Evolutionary conservation across 2,329 filamentous ascomycete genomes (phyloP).

Genomic region (Scopulariopsis brevicaulis): DNA sequence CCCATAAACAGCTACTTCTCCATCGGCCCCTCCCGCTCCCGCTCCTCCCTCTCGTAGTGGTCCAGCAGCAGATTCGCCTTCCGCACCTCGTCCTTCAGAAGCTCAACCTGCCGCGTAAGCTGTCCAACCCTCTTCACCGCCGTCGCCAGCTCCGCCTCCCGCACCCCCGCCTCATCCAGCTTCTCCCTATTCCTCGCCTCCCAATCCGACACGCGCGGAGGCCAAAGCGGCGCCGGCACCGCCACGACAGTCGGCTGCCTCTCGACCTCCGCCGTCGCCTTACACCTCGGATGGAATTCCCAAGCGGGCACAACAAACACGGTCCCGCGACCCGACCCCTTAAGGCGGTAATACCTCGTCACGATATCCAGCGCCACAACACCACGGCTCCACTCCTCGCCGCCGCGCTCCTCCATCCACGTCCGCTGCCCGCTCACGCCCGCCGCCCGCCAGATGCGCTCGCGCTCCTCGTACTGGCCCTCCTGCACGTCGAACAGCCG

Average conservation of each 20-base stretch:
- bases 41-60: conserved; percentile 4
- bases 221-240: conserved; percentile 16
- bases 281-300: conserved; percentile 30
- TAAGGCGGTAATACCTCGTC: conserved; percentile 41
- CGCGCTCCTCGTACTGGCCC: conserved; percentile 21
- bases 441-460: conserved; percentile 19
- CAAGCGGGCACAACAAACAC: conserved; percentile 42
- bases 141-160: conserved; percentile 9
- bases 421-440: conserved; percentile 29
- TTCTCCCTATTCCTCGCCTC: conserved; percentile 13
- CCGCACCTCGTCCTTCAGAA: background rate
- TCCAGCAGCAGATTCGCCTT: background rate
- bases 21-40: background rate
- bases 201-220: conserved; percentile 19
- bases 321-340: conserved; percentile 29
- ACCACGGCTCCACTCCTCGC: conserved; percentile 24
- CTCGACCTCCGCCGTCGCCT: conserved; percentile 32
- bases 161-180: conserved; percentile 11
- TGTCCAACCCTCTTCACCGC: conserved; percentile 16
- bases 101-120: conserved; percentile 9
- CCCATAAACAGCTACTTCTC: too few relatives aligned
- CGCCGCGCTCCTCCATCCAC: conserved; percentile 15
- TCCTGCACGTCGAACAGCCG: conserved; percentile 33
- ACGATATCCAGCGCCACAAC: conserved; percentile 35
- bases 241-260: conserved; percentile 25